These are phyloP conservation scores for Termitomyces sp. DNA, from an alignment of 768 basidiomycete species.

Conservation along the genomic window DNA sequence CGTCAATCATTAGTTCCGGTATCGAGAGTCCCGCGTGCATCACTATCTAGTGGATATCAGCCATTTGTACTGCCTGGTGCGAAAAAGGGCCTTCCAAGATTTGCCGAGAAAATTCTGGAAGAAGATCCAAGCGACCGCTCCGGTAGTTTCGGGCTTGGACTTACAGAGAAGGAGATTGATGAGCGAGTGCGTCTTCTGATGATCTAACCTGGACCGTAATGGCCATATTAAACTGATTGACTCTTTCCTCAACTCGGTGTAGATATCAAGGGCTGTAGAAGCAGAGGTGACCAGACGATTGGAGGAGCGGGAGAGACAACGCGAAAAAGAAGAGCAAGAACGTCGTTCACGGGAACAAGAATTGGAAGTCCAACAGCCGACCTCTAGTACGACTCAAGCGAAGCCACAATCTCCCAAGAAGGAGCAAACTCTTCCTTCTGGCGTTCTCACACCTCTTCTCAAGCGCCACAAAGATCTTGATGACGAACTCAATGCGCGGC, in stretches of 20 bases:
- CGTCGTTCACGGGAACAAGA: slow-evolving; percentile 28
- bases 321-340: slow-evolving; percentile 32
- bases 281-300: slow-evolving; percentile 66
- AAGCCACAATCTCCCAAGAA: slow-evolving; percentile 30
- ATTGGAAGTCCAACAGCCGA: slow-evolving; percentile 17
- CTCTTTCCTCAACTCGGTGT: slow-evolving; percentile 17
- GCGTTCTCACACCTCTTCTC: slow-evolving; percentile 55
- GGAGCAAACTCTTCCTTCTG: slow-evolving; percentile 36
- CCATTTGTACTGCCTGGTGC: slow-evolving; percentile 29
- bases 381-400: slow-evolving; percentile 17
- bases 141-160: slow-evolving; percentile 29
- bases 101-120: slow-evolving; percentile 22
- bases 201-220: background rate
- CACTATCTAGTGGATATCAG: slow-evolving; percentile 29
- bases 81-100: slow-evolving; percentile 4
- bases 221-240: background rate
- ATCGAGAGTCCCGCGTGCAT: slow-evolving; percentile 31
- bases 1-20: slow-evolving; percentile 33
- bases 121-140: slow-evolving; percentile 25
- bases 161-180: slow-evolving; percentile 71
- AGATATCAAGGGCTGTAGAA: slow-evolving; percentile 72
- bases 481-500: slow-evolving; percentile 54
- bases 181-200: slow-evolving; percentile 46
- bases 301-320: slow-evolving; percentile 39
- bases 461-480: slow-evolving; percentile 66